Evolutionary conservation across 257 asterid species (phyloP).

Genomic region (Gentiana straminea): DNA sequence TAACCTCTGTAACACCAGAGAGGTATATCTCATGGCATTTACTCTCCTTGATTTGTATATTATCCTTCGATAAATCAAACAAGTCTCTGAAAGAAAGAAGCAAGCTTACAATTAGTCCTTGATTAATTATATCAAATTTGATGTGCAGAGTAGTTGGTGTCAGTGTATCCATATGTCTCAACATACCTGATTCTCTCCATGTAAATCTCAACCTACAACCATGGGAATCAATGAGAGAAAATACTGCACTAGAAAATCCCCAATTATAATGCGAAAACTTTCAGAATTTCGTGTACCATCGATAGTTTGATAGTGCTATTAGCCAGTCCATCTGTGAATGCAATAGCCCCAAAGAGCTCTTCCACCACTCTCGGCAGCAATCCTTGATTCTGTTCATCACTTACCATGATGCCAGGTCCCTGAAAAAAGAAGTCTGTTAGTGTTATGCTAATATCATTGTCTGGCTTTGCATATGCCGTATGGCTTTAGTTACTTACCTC

Average conservation of each 20-base stretch:
- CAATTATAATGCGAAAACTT: slow-evolving; percentile 9
- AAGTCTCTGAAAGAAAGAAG: slow-evolving; percentile 50
- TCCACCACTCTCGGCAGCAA: slow-evolving; percentile 63
- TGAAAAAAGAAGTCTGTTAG: slow-evolving; percentile 11
- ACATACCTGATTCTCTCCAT: slow-evolving; percentile 85
- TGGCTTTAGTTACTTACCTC: slow-evolving; percentile 43
- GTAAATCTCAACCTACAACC: slow-evolving; percentile 70
- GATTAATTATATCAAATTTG: not conserved
- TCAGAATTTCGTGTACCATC: slow-evolving; percentile 38
- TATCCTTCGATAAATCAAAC: slow-evolving; percentile 69
- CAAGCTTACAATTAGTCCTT: not conserved
- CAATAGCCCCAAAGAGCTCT: slow-evolving; percentile 42
- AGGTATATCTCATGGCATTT: slow-evolving; percentile 54
- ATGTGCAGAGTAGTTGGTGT: slow-evolving; percentile 7
- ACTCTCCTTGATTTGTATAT: slow-evolving; percentile 69
- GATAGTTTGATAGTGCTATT: slow-evolving; percentile 48
- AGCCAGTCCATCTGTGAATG: slow-evolving; percentile 32
- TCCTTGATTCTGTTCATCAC: slow-evolving; percentile 46
- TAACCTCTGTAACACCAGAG: slow-evolving; percentile 62
- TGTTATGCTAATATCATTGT: not conserved
- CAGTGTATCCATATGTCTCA: slow-evolving; percentile 9
- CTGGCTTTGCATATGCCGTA: slow-evolving; percentile 2
- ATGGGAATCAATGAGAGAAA: slow-evolving; percentile 10
- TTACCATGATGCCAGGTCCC: slow-evolving; percentile 62
- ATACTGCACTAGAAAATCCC: not conserved